phyloP scores from a whole-genome alignment of 352 stramenopile species.

The Blastocystis sp. region DNA sequence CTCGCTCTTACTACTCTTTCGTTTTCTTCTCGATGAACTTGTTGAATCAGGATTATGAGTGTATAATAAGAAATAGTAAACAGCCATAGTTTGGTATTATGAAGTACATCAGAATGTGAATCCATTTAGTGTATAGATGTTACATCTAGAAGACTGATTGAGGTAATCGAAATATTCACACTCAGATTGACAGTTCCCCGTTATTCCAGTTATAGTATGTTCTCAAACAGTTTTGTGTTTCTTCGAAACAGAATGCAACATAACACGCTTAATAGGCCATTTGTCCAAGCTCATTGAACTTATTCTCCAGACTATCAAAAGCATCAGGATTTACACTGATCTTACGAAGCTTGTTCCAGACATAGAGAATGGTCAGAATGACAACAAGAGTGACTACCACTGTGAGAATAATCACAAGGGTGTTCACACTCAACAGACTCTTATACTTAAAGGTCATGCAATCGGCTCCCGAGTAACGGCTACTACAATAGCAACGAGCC shows the following conservation, averaged over 20 bases:
- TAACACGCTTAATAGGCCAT: conserved; percentile 49
- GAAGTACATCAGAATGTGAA: too few species aligned
- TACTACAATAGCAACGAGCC: conserved; percentile 53
- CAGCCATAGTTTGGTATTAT: too few species aligned
- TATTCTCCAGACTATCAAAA: conserved; percentile 56
- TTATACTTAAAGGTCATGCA: conserved; percentile 53
- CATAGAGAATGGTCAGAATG: conserved; percentile 50
- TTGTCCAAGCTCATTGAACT: conserved; percentile 62
- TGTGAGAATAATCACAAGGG: conserved; percentile 14
- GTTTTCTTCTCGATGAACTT: too few species aligned
- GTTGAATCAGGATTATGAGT: too few species aligned
- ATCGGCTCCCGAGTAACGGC: conserved; percentile 2
- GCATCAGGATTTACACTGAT: conserved; percentile 61
- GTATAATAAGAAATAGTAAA: too few species aligned
- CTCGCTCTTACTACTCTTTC: too few species aligned
- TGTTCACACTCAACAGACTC: conserved; percentile 41
- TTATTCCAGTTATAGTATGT: too few species aligned
- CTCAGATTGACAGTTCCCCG: too few species aligned
- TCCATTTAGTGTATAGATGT: too few species aligned
- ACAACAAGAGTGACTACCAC: not conserved
- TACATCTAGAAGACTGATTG: too few species aligned
- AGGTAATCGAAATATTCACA: too few species aligned
- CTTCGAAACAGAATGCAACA: not conserved
- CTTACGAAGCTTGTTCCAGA: conserved; percentile 60
- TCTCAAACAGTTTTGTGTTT: too few species aligned